Conservation (phyloP, 345 rosid genomes). For the Melaleuca alternifolia region DNA sequence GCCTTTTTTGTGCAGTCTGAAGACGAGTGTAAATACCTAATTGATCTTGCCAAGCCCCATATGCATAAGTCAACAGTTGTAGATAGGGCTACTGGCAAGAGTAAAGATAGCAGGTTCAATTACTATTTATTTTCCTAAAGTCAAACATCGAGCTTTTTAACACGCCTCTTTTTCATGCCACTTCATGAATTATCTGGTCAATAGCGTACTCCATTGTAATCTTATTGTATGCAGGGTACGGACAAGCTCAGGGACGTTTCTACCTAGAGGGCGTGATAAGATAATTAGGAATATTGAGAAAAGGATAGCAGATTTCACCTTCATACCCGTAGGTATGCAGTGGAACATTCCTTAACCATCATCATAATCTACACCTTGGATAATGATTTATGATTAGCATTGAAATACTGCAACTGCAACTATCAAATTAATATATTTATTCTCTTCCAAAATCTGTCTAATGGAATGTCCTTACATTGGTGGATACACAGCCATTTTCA, state of each 20-base stretch:
- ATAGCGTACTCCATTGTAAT: neutral
- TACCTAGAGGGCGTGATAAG: slow-evolving; percentile 72
- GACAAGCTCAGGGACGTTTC: slow-evolving; percentile 84
- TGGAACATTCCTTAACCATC: neutral
- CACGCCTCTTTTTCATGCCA: neutral
- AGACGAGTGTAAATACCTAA: slow-evolving; percentile 74
- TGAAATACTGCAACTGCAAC: neutral
- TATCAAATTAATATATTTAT: neutral
- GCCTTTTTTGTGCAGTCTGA: slow-evolving; percentile 36
- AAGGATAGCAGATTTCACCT: slow-evolving; percentile 80
- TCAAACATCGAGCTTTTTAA: neutral
- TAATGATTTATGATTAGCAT: neutral
- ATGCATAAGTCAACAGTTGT: slow-evolving; percentile 86
- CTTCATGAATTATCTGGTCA: neutral
- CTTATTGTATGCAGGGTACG: slow-evolving; percentile 51
- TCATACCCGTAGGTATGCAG: slow-evolving; percentile 73
- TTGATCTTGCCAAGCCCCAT: slow-evolving; percentile 65
- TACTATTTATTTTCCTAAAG: neutral
- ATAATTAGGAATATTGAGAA: slow-evolving; percentile 64
- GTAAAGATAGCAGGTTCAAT: slow-evolving; percentile 75
- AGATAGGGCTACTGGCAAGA: slow-evolving; percentile 76
- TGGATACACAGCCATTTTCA: neutral
- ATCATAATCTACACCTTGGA: neutral
- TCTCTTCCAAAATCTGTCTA: neutral
- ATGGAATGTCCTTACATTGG: neutral